phyloP scores from a whole-genome alignment of 352 stramenopile species.

The Phytophthora pinifolia region DNA sequence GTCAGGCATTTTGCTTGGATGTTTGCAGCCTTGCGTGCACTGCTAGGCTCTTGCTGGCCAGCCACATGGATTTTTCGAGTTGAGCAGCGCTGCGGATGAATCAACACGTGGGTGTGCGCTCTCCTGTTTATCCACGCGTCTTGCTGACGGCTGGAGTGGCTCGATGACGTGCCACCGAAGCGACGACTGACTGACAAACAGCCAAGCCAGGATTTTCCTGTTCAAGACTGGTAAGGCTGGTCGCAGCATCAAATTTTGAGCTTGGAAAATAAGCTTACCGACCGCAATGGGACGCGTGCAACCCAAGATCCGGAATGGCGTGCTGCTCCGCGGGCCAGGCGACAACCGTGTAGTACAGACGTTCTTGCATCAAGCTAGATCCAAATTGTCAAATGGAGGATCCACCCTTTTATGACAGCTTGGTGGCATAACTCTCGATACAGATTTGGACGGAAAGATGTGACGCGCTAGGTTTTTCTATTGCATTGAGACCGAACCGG shows the following conservation, averaged over 20 bases:
- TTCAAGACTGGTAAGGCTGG: constrained; percentile 13
- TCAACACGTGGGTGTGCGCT: constrained; percentile 2
- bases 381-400: no score
- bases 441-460: no score
- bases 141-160: not conserved
- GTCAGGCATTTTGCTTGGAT: no score
- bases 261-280: not conserved
- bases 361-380: no score
- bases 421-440: no score
- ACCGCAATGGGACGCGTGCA: not conserved
- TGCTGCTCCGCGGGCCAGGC: not conserved
- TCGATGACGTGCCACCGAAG: not conserved
- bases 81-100: not conserved
- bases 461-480: no score
- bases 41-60: constrained; percentile 1
- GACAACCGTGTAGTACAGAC: no score
- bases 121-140: constrained; percentile 1
- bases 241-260: constrained; percentile 17
- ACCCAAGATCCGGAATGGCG: constrained; percentile 8
- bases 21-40: not conserved
- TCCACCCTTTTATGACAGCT: no score
- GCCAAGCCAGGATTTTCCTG: constrained; percentile 7
- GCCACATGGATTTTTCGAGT: constrained; percentile 21
- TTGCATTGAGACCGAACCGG: not conserved
- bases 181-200: constrained; percentile 1